phyloP scores from a whole-genome alignment of 768 basidiomycete species.

The Suillus alpinus region DNA sequence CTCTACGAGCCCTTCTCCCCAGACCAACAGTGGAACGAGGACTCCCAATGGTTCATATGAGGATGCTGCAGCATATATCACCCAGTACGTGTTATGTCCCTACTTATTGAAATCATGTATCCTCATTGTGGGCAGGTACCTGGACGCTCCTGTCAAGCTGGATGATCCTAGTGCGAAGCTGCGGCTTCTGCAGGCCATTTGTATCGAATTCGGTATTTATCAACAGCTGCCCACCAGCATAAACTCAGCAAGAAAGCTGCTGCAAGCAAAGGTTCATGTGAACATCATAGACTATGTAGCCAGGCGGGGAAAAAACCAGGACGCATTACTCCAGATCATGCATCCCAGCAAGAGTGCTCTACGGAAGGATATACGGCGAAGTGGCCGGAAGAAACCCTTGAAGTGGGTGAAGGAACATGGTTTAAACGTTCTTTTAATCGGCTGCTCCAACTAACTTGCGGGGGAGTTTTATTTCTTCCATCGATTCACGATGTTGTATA shows the following conservation, averaged over 20 bases:
- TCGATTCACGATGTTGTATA: neutral
- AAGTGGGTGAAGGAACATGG: constrained; percentile 65
- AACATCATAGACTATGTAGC: constrained; percentile 75
- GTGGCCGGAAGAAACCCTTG: constrained; percentile 43
- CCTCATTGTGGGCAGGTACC: constrained; percentile 14
- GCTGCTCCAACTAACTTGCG: constrained; percentile 36
- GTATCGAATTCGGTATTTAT: constrained; percentile 72
- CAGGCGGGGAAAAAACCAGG: constrained; percentile 59
- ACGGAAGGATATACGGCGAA: constrained; percentile 54
- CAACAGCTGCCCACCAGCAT: constrained; percentile 54
- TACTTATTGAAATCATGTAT: neutral
- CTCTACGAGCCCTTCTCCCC: constrained; percentile 1
- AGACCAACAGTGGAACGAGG: constrained; percentile 8
- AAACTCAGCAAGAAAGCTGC: constrained; percentile 61
- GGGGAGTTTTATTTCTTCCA: neutral
- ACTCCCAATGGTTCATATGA: constrained; percentile 21
- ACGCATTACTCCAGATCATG: constrained; percentile 58
- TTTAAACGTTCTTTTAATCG: constrained; percentile 60
- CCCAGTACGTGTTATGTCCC: constrained; percentile 15
- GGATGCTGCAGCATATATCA: constrained; percentile 26
- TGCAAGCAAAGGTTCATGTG: constrained; percentile 66
- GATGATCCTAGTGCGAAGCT: constrained; percentile 34
- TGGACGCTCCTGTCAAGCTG: constrained; percentile 18
- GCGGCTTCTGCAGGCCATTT: constrained; percentile 66
- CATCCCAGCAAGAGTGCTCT: constrained; percentile 60